A percentile compares a stretch with the other conserved stretches of the same genome.
phyloP scores from a whole-genome alignment of 148 eudicot species.

The Fallopia convolvulus region DNA sequence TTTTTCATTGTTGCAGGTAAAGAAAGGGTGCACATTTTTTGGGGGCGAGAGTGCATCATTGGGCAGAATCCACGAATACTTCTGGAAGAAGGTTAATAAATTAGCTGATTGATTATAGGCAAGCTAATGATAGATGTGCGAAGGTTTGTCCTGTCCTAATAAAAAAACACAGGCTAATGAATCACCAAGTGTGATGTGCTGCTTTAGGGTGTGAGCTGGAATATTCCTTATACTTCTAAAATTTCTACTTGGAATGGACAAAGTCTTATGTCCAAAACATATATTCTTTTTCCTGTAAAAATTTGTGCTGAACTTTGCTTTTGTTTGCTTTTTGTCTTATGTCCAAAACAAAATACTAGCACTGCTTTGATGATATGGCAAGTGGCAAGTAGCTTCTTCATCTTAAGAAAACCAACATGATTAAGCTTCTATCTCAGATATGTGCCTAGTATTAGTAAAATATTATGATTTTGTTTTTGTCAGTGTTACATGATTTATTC shows the following conservation, averaged over 20 bases:
- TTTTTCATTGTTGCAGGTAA: constrained; percentile 34
- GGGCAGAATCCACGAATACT: constrained; percentile 72
- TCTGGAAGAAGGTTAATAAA: constrained; percentile 77
- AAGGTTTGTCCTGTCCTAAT: background rate
- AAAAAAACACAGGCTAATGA: background rate
- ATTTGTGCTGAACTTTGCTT: background rate
- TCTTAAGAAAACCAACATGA: background rate
- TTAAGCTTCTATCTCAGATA: background rate
- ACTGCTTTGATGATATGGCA: background rate
- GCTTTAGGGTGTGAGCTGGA: background rate
- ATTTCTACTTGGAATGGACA: background rate
- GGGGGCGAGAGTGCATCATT: constrained; percentile 91
- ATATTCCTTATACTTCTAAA: background rate
- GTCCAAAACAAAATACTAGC: too few species aligned
- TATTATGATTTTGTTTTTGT: background rate
- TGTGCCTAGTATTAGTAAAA: background rate
- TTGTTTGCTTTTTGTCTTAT: background rate
- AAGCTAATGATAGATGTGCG: background rate
- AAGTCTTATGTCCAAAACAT: background rate
- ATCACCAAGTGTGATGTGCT: background rate
- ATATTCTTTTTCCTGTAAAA: background rate
- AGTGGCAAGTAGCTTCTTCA: background rate
- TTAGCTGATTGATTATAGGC: background rate
- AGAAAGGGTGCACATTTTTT: constrained; percentile 53
- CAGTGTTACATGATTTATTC: background rate